phyloP scores from a whole-genome alignment of 73 alveolate genomes.

The Paramecium pentaurelia region DNA sequence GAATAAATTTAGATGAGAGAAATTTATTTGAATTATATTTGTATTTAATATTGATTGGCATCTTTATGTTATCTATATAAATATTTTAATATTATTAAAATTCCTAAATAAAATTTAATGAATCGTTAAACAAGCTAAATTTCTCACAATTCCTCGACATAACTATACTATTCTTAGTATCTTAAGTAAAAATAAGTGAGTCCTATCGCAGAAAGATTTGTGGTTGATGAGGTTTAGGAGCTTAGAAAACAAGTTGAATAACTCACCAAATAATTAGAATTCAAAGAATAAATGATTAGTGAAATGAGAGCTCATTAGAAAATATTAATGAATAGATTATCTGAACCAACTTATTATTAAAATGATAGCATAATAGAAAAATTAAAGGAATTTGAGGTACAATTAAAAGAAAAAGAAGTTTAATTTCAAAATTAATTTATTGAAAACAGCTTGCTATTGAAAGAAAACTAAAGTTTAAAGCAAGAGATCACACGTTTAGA shows the following conservation, averaged over 20 bases:
- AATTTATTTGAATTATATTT: background rate
- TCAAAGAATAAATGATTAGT: background rate
- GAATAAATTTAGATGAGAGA: background rate
- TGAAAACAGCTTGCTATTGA: background rate
- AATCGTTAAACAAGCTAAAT: constrained; percentile 26
- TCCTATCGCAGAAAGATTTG: constrained; percentile 11
- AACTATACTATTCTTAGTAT: constrained; percentile 12
- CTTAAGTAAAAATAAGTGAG: constrained; percentile 3
- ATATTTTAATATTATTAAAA: background rate
- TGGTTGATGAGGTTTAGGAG: background rate
- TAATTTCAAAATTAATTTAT: background rate
- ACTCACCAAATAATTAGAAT: constrained; percentile 12
- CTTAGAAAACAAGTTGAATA: background rate
- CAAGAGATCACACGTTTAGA: background rate
- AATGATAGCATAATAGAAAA: background rate
- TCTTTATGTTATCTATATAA: background rate
- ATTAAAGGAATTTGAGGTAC: background rate
- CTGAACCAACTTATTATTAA: background rate
- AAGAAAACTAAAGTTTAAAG: background rate
- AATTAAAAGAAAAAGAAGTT: constrained; percentile 6
- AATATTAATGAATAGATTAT: background rate
- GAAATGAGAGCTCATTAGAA: constrained; percentile 38
- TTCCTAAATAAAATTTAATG: constrained; percentile 22
- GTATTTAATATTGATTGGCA: background rate
- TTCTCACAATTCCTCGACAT: constrained; percentile 19